phyloP scores from a whole-genome alignment of 371 early-diverging fungal genomes.

The Actinomucor elegans region DNA sequence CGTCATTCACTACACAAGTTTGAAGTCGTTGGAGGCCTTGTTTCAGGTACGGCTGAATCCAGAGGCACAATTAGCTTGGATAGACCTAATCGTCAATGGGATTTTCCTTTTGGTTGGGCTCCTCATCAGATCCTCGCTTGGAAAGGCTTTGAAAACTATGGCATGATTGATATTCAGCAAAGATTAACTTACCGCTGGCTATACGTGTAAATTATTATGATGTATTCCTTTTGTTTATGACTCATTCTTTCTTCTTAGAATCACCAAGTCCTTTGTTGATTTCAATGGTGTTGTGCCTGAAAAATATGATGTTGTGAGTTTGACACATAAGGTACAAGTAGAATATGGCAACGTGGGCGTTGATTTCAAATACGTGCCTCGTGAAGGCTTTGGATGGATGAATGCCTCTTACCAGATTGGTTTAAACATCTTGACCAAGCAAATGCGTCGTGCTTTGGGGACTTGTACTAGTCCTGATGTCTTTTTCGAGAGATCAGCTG shows the following conservation, averaged over 20 bases:
- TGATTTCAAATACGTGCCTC: conserved; percentile 92
- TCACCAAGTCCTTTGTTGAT: conserved; percentile 93
- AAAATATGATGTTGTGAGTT: conserved; percentile 91
- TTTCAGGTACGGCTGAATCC: conserved; percentile 80
- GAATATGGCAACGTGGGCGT: conserved; percentile 95
- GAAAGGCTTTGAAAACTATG: conserved; percentile 82
- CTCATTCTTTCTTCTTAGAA: conserved; percentile 31
- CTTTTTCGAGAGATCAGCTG: conserved; percentile 48
- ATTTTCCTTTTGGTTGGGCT: conserved; percentile 93
- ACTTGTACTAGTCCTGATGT: conserved; percentile 76
- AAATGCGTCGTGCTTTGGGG: conserved; percentile 80
- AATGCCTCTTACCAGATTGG: conserved; percentile 92
- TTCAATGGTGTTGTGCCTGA: conserved; percentile 98
- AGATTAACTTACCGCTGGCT: conserved; percentile 91
- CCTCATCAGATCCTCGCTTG: conserved; percentile 96
- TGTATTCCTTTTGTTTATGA: neutral
- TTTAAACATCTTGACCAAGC: conserved; percentile 66
- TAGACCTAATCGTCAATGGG: conserved; percentile 94
- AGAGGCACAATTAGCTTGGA: conserved; percentile 69
- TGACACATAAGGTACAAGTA: conserved; percentile 90
- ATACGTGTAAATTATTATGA: conserved; percentile 57
- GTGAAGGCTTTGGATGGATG: conserved; percentile 99
- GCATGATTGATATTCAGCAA: conserved; percentile 66
- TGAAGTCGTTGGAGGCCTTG: conserved; percentile 83
- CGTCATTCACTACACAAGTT: conserved; percentile 53